Base-by-base conservation (phyloP, 768 basidiomycete genomes). In the Boletus coccyginus region DNA sequence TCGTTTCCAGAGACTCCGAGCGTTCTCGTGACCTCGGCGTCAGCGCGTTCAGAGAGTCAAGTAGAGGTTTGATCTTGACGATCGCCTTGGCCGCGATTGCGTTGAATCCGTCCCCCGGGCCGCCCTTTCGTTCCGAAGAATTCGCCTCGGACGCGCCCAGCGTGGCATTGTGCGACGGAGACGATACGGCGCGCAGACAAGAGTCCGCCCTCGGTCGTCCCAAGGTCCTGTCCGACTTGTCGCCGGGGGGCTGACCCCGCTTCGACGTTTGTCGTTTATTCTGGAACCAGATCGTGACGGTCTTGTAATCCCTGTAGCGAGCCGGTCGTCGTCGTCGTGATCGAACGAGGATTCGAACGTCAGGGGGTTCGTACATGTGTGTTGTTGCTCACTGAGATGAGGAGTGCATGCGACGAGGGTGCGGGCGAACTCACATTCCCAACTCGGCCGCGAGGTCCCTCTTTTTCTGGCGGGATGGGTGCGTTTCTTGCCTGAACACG, bases 271-370 rank as follows among this genome's bases (percentile, higher is more conserved):
- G 87, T 16, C 88, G 84, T 71, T 84, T 88, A 69, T 91, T 91
- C 72, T 91, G 88, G 68, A 90, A 90, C 88, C 88, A 91, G 40
- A 90, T 85, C n/a, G 87, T 79, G 57, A 79, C 60, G 12, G 77
- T 73, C 67, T 78, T 80, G 65, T 77, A 65, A 38, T 77, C 74
- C 68, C 78, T 79, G 19, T 17, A 12, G n/a, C 29, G 38, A 3
- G 17, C 38, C 42, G 11, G 21, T 19, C 41, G 38, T 17, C 38
- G 38, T 38, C 16, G 35, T 35, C 35, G 13, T 27, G 27, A 27
- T 27, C 5, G 33, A 33, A 12, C 33, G 33, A 33, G 33, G 5
- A 36, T 36, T 16, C 27, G 16, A 13, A 27, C 1, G 12, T 50
- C 24, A 27, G 4, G 35, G 14, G 11, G 27, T 21, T 41, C 12